Percentiles rank a stretch among this genome's conserved stretches.
Evolutionary conservation across 768 basidiomycete species (phyloP).

Genomic region (Xerocomus potaroensis): DNA sequence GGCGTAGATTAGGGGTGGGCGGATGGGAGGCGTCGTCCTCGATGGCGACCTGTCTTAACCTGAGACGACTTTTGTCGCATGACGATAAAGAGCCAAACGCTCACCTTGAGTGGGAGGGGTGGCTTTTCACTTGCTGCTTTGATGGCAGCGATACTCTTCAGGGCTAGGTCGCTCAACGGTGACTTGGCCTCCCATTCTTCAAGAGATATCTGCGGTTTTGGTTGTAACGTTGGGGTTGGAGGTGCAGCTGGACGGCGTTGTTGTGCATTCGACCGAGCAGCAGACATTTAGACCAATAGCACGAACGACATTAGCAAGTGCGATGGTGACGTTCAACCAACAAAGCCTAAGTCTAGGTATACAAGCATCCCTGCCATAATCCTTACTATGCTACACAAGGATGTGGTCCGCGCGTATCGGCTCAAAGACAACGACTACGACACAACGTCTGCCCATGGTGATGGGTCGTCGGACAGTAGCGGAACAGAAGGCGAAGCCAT

Average conservation of each 20-base stretch:
- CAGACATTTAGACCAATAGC: no score
- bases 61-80: slow-evolving; percentile 24
- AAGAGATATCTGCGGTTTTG: slow-evolving; percentile 52
- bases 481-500: slow-evolving; percentile 11
- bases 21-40: slow-evolving; percentile 35
- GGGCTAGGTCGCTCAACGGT: slow-evolving; percentile 66
- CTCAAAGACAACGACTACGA: slow-evolving; percentile 8
- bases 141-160: slow-evolving; percentile 58
- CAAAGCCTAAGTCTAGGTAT: neutral
- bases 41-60: slow-evolving; percentile 39
- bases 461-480: slow-evolving; percentile 26
- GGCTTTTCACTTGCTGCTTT: slow-evolving; percentile 57
- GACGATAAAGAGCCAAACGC: slow-evolving; percentile 8
- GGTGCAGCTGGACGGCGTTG: slow-evolving; percentile 28
- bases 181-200: slow-evolving; percentile 93
- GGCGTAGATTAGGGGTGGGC: slow-evolving; percentile 34
- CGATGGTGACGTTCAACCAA: neutral
- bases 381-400: slow-evolving; percentile 10
- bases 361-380: slow-evolving; percentile 1
- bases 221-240: slow-evolving; percentile 25
- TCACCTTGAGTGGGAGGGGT: slow-evolving; percentile 75
- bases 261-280: slow-evolving; percentile 16
- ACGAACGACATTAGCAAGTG: no score
- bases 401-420: slow-evolving; percentile 3
- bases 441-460: slow-evolving; percentile 27